Percentiles rank a stretch among this genome's conserved stretches.
Conservation (phyloP, 2,329 filamentous ascomycete genomes). For the Sporothrix sp. region DNA sequence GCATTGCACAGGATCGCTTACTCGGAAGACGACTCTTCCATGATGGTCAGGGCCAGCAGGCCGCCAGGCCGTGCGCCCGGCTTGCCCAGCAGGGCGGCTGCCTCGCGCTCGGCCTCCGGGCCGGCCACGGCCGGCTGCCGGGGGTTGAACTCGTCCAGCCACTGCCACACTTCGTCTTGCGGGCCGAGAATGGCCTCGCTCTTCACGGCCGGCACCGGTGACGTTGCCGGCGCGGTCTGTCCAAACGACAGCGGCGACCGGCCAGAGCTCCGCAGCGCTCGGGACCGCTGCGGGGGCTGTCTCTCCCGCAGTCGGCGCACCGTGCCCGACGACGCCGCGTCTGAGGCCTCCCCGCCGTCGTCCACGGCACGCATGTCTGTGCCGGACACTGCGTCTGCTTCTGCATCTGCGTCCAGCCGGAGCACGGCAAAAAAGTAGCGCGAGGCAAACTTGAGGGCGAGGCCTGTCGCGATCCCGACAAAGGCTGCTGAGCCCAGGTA, state of each 20-base stretch:
- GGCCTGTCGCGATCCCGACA: constrained; percentile 55
- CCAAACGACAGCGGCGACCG: not conserved
- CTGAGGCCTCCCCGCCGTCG: not conserved
- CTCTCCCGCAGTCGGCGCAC: too few relatives aligned
- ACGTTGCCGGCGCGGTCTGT: not conserved
- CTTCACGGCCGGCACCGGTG: not conserved
- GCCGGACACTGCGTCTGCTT: not conserved
- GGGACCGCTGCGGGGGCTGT: too few relatives aligned
- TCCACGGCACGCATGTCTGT: too few relatives aligned
- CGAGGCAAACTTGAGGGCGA: constrained; percentile 48
- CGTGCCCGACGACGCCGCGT: not conserved
- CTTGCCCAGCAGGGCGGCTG: not conserved
- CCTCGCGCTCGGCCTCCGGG: not conserved
- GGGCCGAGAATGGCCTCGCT: not conserved
- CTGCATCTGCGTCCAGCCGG: constrained; percentile 26
- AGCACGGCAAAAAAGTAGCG: constrained; percentile 43
- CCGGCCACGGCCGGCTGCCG: not conserved
- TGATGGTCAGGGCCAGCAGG: constrained; percentile 12
- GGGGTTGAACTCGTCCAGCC: constrained; percentile 18
- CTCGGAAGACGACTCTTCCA: constrained; percentile 16
- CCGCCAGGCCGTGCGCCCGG: not conserved
- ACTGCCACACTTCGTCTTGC: constrained; percentile 17
- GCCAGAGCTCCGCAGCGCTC: not conserved
- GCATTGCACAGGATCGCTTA: not conserved
- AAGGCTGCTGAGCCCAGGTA: constrained; percentile 57